Evolutionary conservation across 2,329 filamentous ascomycete genomes (phyloP).

Genomic region (Dothiorella sarmentorum): DNA sequence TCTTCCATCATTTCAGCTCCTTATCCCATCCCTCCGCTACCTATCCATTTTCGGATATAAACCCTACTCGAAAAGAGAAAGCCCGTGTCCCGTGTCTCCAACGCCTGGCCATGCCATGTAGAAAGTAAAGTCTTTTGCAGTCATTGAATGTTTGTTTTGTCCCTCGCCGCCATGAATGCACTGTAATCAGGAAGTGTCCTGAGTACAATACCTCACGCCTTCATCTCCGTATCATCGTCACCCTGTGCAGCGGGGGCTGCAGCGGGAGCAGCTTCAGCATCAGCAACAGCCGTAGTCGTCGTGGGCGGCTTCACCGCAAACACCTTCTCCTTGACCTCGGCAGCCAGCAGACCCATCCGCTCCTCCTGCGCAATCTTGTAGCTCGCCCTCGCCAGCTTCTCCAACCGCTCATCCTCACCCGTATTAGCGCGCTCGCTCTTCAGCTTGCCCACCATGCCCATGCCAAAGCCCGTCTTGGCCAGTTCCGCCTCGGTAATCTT

Average conservation of each 20-base stretch:
- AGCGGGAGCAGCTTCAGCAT: background rate
- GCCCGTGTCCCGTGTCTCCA: background rate
- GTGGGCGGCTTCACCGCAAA: constrained; percentile 38
- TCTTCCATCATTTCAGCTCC: too few species aligned
- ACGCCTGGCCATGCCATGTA: constrained; percentile 18
- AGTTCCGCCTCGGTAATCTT: constrained; percentile 69
- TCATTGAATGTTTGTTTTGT: background rate
- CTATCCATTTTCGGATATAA: constrained; percentile 4
- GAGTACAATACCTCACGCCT: constrained; percentile 3
- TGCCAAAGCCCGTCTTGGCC: constrained; percentile 32
- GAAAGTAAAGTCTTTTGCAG: background rate
- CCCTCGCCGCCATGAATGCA: background rate
- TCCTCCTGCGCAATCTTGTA: constrained; percentile 61
- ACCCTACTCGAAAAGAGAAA: background rate
- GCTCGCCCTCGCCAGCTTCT: constrained; percentile 60
- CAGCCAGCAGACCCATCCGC: constrained; percentile 59
- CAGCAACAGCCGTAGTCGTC: background rate
- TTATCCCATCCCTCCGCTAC: background rate
- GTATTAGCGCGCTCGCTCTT: constrained; percentile 24
- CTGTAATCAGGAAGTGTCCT: too few species aligned
- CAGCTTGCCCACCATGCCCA: constrained; percentile 21
- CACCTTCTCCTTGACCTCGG: constrained; percentile 61
- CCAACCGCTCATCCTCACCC: constrained; percentile 49
- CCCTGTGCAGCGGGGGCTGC: background rate
- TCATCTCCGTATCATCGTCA: constrained; percentile 18